Percentiles rank a stretch among this genome's conserved stretches.
These are phyloP conservation scores for Fraxinus dipetala DNA, from an alignment of 305 asterid genomes.

Conservation along the genomic window DNA sequence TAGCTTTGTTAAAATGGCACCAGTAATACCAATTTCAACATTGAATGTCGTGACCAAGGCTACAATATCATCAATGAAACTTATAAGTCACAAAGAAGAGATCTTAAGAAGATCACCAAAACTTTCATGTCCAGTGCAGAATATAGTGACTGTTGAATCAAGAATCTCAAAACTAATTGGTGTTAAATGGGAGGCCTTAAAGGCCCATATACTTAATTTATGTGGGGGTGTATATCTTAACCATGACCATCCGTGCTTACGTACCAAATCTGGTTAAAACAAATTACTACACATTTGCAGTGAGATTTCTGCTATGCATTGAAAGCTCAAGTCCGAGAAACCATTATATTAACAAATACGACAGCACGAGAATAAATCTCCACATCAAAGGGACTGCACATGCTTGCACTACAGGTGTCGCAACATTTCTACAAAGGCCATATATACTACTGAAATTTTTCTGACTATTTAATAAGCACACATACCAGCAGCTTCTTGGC, in stretches of 20 bases:
- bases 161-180: conserved; percentile 3
- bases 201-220: not conserved
- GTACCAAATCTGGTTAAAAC: not conserved
- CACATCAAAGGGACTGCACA: not conserved
- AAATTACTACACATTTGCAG: not conserved
- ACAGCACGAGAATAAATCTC: not conserved
- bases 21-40: conserved; percentile 96
- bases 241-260: not conserved
- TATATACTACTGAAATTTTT: conserved; percentile 12
- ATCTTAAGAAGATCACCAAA: not conserved
- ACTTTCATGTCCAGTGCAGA: not conserved
- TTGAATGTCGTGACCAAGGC: conserved; percentile 94
- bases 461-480: conserved; percentile 3
- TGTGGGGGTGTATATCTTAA: conserved; percentile 2
- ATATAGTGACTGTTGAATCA: conserved; percentile 18
- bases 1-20: conserved; percentile 92
- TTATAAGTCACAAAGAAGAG: conserved; percentile 21
- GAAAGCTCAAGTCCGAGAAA: conserved; percentile 3
- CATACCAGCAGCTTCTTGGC: conserved; percentile 99
- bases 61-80: conserved; percentile 30
- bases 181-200: conserved; percentile 10
- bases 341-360: not conserved
- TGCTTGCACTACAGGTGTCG: conserved; percentile 9
- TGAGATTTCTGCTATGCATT: conserved; percentile 15
- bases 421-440: conserved; percentile 18